A percentile compares a stretch with the other conserved stretches of the same genome.
Conservation (phyloP, 2,329 filamentous ascomycete genomes). For the Passalora sequoiae region DNA sequence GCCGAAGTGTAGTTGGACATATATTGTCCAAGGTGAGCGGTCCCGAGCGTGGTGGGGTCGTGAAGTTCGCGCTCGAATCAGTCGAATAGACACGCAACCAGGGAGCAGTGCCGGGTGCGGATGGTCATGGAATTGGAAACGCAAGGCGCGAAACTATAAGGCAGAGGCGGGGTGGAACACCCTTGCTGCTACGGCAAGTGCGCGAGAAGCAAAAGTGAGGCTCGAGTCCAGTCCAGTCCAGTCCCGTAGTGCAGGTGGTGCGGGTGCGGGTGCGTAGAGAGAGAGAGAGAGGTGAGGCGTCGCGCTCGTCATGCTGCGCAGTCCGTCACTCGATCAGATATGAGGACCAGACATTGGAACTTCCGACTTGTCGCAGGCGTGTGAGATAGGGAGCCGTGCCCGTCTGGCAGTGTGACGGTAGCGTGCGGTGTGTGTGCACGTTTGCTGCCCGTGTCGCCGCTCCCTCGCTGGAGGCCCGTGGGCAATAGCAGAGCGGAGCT, state of each 20-base stretch:
- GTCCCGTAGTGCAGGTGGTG: background rate
- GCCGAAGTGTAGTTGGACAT: constrained; percentile 18
- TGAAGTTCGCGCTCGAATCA: constrained; percentile 2
- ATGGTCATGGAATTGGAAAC: constrained; percentile 23
- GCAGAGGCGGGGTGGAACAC: constrained; percentile 20
- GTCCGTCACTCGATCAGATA: constrained; percentile 1
- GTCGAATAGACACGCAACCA: constrained; percentile 17
- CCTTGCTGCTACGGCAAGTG: constrained; percentile 8
- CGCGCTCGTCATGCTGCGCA: constrained; percentile 5
- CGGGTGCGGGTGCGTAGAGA: too few species aligned
- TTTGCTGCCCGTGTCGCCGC: background rate
- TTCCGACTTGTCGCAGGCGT: background rate
- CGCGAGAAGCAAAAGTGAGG: constrained; percentile 18
- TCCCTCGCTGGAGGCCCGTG: background rate
- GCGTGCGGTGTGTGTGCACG: background rate
- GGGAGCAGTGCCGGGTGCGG: constrained; percentile 21
- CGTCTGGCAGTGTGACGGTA: background rate
- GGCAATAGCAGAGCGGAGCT: background rate
- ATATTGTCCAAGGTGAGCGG: constrained; percentile 18
- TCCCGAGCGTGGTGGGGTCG: constrained; percentile 18
- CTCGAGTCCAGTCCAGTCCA: constrained; percentile 13
- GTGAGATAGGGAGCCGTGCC: constrained; percentile 3
- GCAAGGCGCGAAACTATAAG: constrained; percentile 26
- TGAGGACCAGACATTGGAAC: constrained; percentile 4
- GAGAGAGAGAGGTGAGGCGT: too few species aligned